phyloP scores from a whole-genome alignment of 1,139 yeast species.

The Diutina sp. region DNA sequence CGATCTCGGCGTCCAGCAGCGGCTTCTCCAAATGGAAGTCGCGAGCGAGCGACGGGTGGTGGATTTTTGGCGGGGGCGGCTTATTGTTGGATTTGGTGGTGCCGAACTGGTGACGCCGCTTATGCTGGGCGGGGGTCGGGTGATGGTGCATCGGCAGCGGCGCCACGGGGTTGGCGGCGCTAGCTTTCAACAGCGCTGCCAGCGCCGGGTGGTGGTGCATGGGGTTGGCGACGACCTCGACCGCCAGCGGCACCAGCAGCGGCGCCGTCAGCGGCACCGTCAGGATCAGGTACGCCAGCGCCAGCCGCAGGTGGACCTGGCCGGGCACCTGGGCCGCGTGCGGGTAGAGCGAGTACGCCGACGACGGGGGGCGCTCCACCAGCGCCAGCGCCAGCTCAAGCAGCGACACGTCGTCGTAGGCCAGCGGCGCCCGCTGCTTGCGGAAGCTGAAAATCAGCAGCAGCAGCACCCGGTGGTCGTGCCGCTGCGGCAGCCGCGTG shows the following conservation, averaged over 20 bases:
- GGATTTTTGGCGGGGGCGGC: not conserved
- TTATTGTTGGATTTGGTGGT: not conserved
- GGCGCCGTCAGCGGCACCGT: not conserved
- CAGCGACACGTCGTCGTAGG: not conserved
- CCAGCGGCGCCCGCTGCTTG: conserved; percentile 10
- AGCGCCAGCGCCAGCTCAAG: not conserved
- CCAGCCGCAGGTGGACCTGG: not conserved
- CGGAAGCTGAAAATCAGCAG: conserved; percentile 29
- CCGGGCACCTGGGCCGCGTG: not conserved
- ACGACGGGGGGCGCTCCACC: not conserved
- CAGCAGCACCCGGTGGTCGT: conserved; percentile 15
- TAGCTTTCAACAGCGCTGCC: not conserved
- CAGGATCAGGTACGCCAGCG: not conserved
- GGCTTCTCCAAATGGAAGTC: not conserved
- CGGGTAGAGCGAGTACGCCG: not conserved
- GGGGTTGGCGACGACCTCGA: not conserved
- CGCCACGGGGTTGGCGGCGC: too few relatives aligned
- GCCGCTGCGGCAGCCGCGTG: conserved; percentile 1
- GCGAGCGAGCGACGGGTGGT: not conserved
- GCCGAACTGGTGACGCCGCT: not conserved
- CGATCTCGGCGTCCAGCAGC: conserved; percentile 30
- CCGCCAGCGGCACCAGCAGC: not conserved
- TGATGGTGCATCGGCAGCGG: not conserved
- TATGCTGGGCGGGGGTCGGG: not conserved
- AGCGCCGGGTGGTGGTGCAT: not conserved